Evolutionary conservation across 2,329 filamentous ascomycete species (phyloP).

Genomic region (Achaetomium macrosporum): DNA sequence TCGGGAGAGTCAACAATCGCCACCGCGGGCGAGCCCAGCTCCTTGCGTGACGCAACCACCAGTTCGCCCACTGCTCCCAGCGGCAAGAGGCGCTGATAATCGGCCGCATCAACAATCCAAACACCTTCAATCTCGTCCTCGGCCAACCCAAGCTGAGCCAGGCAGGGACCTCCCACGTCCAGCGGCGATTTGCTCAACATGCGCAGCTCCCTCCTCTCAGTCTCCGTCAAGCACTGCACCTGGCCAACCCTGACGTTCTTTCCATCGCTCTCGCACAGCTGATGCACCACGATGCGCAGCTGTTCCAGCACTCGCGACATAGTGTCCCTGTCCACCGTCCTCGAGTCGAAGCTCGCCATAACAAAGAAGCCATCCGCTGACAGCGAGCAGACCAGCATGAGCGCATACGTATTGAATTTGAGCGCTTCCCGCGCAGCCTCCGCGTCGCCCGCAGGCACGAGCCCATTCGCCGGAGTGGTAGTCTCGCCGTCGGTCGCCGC

Average conservation of each 20-base stretch:
- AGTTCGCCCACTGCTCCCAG: conserved; percentile 41
- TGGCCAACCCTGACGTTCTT: conserved; percentile 30
- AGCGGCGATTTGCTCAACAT: conserved; percentile 26
- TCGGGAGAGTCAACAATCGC: conserved; percentile 6
- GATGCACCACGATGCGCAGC: conserved; percentile 44
- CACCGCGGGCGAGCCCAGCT: conserved; percentile 25
- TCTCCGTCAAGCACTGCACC: conserved; percentile 31
- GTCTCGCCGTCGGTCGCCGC: conserved; percentile 25
- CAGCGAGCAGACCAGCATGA: conserved; percentile 61
- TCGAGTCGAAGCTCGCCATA: conserved; percentile 61
- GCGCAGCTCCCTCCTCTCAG: conserved; percentile 32
- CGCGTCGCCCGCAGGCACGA: conserved; percentile 49
- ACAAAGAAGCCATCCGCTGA: conserved; percentile 50
- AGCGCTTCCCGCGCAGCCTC: conserved; percentile 56
- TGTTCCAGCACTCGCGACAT: conserved; percentile 50
- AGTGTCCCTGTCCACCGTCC: conserved; percentile 45
- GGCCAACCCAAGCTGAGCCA: conserved; percentile 23
- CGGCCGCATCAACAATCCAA: conserved; percentile 37
- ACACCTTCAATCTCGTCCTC: conserved; percentile 24
- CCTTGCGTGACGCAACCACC: conserved; percentile 31
- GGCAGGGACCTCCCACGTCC: conserved; percentile 13
- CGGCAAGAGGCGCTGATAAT: conserved; percentile 34
- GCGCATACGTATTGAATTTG: conserved; percentile 53
- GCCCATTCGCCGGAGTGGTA: conserved; percentile 43
- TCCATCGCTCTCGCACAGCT: conserved; percentile 38